Base-by-base conservation (phyloP, 1,284 basidiomycete genomes). In the Cutaneotrichosporon cutaneum region DNA sequence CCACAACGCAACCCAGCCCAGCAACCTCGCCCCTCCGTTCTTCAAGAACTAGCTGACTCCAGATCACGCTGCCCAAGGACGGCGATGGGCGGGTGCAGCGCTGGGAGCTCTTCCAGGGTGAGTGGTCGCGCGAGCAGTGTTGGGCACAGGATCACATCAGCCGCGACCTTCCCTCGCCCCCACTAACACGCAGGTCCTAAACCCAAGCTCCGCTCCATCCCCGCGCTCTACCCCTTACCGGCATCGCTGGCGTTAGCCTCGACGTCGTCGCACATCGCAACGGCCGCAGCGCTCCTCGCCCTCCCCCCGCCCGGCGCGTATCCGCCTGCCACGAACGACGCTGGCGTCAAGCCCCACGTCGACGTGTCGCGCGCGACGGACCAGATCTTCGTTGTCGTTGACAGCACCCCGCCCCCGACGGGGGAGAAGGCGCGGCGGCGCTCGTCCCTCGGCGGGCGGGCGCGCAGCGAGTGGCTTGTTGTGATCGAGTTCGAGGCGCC, bases 391-490 rank as follows among this genome's bases (percentile, higher is more conserved):
- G 65, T 77, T 10, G 68, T 70, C 8, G 36, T 72, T 3, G 71
- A 75, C 33, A 61, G 60, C 4, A 56, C 61, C 27, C 52, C 64
- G 16, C 45, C 18, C 58, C 8, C 48, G 5, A 52, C n/a, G 7
- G 58, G 22, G 16, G 36, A 54, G 32, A 42, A 42, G 18, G 35
- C 44, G 55, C 9, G 61, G 56, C 22, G 47, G 22, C 42, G 52
- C 32, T 24, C 18, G 35, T 39, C 50, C 3, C 3, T 45, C 30
- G 36, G 33, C 27, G 47, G 32, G 18, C 59, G 52, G 22, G 70
- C 55, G 4, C 70, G 73, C 47, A 69, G 61, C 39, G 75, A 78
- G 35, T 78, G 72, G 67, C 57, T 78, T 42, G 60, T 75, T 16
- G 56, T 72, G 18, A 58, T 77, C 54, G 71, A 74, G 53, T 68